These are phyloP conservation scores for Zostera marina DNA, from an alignment of 116 monocot species.

Conservation along the genomic window DNA sequence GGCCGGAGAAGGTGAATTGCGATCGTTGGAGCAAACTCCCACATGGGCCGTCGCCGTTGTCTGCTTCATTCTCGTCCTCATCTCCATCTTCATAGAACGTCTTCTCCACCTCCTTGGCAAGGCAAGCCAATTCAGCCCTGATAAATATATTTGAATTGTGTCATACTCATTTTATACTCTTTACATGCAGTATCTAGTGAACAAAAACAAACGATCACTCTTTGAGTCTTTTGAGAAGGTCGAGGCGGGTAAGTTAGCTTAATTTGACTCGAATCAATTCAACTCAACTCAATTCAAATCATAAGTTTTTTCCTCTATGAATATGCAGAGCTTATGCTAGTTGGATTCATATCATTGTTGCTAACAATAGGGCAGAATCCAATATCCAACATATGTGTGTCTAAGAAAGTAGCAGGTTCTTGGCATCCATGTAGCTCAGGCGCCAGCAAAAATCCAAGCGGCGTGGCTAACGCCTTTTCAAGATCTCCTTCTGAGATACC, in stretches of 20 bases:
- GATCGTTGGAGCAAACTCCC: slow-evolving; percentile 20
- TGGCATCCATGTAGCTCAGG: slow-evolving; percentile 26
- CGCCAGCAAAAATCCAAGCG: not conserved
- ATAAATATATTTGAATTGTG: not conserved
- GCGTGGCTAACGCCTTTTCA: not conserved
- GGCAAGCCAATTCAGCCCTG: slow-evolving; percentile 1
- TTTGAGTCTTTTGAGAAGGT: slow-evolving; percentile 17
- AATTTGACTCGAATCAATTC: too few species aligned
- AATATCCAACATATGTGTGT: slow-evolving; percentile 31
- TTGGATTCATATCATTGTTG: slow-evolving; percentile 32
- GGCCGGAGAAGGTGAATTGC: slow-evolving; percentile 11
- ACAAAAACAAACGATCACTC: slow-evolving; percentile 9
- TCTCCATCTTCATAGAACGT: slow-evolving; percentile 28
- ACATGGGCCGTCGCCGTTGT: slow-evolving; percentile 34
- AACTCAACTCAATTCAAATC: too few species aligned
- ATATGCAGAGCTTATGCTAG: slow-evolving; percentile 19
- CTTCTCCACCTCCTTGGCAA: slow-evolving; percentile 16
- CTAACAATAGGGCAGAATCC: slow-evolving; percentile 25
- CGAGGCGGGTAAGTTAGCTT: slow-evolving; percentile 14
- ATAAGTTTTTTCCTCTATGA: not conserved
- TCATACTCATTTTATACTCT: too few species aligned
- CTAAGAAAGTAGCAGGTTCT: slow-evolving; percentile 15
- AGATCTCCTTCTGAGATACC: not conserved
- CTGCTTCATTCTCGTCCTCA: slow-evolving; percentile 23
- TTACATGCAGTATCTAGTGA: slow-evolving; percentile 9